Evolutionary conservation across 1,284 basidiomycete species (phyloP), one percentile per base, ranked within the genome.

Genomic region (Cutaneotrichosporon dermatis): DNA sequence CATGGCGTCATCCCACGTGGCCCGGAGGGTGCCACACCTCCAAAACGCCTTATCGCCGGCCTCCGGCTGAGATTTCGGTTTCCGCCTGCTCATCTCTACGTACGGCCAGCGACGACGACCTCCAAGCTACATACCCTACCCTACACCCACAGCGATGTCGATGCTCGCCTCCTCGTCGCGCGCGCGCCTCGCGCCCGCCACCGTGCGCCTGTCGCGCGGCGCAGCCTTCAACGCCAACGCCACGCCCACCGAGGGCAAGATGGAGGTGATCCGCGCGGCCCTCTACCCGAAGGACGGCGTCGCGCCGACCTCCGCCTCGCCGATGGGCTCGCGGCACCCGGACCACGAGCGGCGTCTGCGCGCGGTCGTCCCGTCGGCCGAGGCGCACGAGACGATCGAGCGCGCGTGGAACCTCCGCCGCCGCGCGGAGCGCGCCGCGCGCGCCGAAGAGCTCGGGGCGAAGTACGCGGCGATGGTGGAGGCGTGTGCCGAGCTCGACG

Each of bases 311-410:
- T 71, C 71, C 2, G 60, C 72, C 1, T 83, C 88, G 6, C 91
- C 90, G 2, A 87, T 85, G 8, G 90, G 90, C 11, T 84, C 86
- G 58, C 90, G 90, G 86, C 85, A 89, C 63, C 85, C 86, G 36
- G 86, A 90, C 71, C 85, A 69, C 87, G 41, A 85, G 80, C 57
- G 82, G 79, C 62, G 88, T 84, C 79, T 94, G 13, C 85, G 87
- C 65, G 83, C 83, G 55, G 88, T 89, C 9, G 85, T 93, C 58
- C 89, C 89, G 11, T 88, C 86, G 4, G 84, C 83, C 11, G 92
- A 97, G 77, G 91, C 91, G 0, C 92, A 98, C 80, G 86, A 92
- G 68, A 98, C 93, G 6, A 92, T 98, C 64, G 89, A 90, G 66
- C 86, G 94, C 42, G 94, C 94, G 4, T 98, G 89, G 89, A 80